Conservation (phyloP, 2,329 filamentous ascomycete genomes). For the Fonsecaea multimorphosa region DNA sequence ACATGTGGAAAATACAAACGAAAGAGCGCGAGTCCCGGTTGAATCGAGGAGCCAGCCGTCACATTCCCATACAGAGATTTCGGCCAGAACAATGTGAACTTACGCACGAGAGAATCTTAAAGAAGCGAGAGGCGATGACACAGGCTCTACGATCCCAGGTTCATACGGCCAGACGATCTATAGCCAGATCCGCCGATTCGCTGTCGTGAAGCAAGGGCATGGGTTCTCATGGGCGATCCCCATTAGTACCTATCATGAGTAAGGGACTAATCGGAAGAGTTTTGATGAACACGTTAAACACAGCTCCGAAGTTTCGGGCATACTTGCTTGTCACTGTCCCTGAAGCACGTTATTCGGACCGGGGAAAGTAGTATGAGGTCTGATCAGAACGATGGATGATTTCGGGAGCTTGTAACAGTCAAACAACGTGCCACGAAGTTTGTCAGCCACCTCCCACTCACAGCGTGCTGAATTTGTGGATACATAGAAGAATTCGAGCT, state of each 20-base stretch:
- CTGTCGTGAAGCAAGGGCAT: slow-evolving; percentile 41
- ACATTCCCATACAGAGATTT: too few relatives aligned
- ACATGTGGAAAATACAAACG: background rate
- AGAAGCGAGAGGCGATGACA: too few relatives aligned
- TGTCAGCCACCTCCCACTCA: background rate
- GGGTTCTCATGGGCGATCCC: slow-evolving; percentile 46
- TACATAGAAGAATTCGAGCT: background rate
- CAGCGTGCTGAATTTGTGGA: background rate
- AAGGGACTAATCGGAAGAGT: slow-evolving; percentile 47
- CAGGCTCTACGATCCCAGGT: slow-evolving; percentile 23
- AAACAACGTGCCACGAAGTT: background rate
- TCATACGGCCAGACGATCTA: slow-evolving; percentile 5
- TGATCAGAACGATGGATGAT: background rate
- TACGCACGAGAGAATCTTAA: too few relatives aligned
- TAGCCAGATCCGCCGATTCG: slow-evolving; percentile 39
- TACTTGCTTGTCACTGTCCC: background rate
- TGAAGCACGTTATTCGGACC: background rate
- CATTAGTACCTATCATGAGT: slow-evolving; percentile 49
- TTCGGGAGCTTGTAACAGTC: background rate
- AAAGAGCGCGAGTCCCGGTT: too few relatives aligned
- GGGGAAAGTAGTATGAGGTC: background rate
- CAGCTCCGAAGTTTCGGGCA: slow-evolving; percentile 43
- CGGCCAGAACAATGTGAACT: too few relatives aligned
- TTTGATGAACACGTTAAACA: slow-evolving; percentile 42
- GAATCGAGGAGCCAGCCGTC: too few relatives aligned